Base-by-base conservation (phyloP, 2,329 filamentous ascomycete species). In the Metarhizium album region DNA sequence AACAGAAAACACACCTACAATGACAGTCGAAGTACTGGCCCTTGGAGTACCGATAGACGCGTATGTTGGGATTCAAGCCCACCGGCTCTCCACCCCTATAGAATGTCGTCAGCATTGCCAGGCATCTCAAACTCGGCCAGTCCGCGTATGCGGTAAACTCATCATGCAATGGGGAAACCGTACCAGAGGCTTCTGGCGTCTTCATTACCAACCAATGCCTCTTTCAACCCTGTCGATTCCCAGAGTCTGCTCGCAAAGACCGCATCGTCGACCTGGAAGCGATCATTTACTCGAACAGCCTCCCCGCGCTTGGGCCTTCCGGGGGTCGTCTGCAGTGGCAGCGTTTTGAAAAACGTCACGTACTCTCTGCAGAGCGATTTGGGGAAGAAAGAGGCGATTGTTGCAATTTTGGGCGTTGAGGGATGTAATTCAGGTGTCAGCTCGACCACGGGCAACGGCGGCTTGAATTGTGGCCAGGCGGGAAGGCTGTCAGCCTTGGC, bases 21-120 rank as follows among this genome's bases (percentile, higher is more conserved):
- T 96, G 91, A 60, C 87, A 84, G 62, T 90, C 90, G 64, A 96
- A 96, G 65, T 90, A 95, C 64, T 96, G 90, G 0, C 87, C 88
- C 57, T 84, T 80, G 1, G 77, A 79, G 67, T 96, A 96, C 22
- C 90, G 80, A 69, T 96, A 96, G 29, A 96, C 80, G 33, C 91
- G 78, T 50, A 96, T 94, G 57, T 94, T 94, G 8, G 87, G 82
- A 66, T 89, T 95, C 53, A 96, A 69, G 0, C 90, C 90, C n/a
- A 94, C 70, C 0, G 87, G 81, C 47, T 89, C 78, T 27, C 90
- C 90, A 52, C 87, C 89, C 87, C 89, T 95, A 45, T 74, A 27
- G 23, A 29, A 29, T 29, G 27, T 6, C 7, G 7, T 45, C 16
- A 40, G n/a, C 27, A 23, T 22, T 23, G 43, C 38, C n/a, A n/a